These are phyloP conservation scores for Citrus sp. DNA, from an alignment of 345 rosid genomes.

Conservation along the genomic window DNA sequence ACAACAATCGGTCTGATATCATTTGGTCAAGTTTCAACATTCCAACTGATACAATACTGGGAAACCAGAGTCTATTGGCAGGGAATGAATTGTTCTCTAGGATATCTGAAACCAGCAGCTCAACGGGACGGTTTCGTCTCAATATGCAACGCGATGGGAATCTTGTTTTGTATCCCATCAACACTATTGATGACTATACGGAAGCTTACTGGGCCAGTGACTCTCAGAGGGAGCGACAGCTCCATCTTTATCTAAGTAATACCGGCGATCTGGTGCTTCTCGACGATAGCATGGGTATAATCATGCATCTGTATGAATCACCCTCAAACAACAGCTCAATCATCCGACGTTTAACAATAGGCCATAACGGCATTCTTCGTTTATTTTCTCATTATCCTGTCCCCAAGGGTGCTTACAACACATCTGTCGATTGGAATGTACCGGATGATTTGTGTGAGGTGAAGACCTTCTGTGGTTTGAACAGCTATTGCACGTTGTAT, in stretches of 20 bases:
- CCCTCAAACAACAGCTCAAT: neutral
- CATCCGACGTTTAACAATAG: neutral
- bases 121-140: constrained; percentile 24
- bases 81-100: constrained; percentile 12
- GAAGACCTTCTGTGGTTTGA: neutral
- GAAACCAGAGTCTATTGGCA: constrained; percentile 17
- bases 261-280: neutral
- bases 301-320: fast-evolving
- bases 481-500: neutral
- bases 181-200: neutral
- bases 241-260: neutral
- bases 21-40: constrained; percentile 28
- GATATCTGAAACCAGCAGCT: constrained; percentile 1
- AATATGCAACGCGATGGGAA: constrained; percentile 24
- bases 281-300: neutral
- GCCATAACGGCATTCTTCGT: neutral
- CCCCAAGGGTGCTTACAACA: neutral
- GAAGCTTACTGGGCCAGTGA: constrained; percentile 13
- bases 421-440: neutral
- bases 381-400: neutral
- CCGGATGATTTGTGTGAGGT: neutral
- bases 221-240: fast-evolving
- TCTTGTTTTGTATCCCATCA: constrained; percentile 29
- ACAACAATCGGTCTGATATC: neutral
- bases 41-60: constrained; percentile 28